Conservation (phyloP, 108 stramenopile genomes). For the Pseudonitzschia multiseries region DNA sequence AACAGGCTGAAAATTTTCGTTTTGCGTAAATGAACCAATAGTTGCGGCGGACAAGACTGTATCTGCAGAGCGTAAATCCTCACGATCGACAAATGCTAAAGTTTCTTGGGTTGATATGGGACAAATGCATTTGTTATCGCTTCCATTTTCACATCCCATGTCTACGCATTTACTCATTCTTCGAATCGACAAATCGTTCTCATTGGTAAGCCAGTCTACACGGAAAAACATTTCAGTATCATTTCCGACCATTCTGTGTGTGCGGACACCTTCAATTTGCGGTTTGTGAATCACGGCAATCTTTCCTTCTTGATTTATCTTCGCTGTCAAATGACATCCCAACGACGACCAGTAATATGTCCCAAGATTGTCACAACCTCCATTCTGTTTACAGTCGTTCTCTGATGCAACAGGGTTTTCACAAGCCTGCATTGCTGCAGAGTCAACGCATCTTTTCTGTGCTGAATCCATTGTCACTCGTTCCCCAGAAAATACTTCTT, state of each 20-base stretch:
- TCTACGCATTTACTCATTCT: neutral
- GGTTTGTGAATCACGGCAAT: slow-evolving; percentile 60
- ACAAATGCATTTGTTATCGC: slow-evolving; percentile 44
- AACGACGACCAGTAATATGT: slow-evolving; percentile 45
- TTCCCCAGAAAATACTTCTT: slow-evolving; percentile 1
- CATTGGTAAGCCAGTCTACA: slow-evolving; percentile 22
- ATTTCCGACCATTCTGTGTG: neutral
- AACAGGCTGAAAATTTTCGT: neutral
- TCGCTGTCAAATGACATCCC: slow-evolving; percentile 46
- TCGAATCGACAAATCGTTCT: neutral
- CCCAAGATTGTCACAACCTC: slow-evolving; percentile 2
- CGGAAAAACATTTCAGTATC: slow-evolving; percentile 43
- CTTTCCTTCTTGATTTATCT: slow-evolving; percentile 57
- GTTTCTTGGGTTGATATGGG: slow-evolving; percentile 38
- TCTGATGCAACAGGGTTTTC: neutral
- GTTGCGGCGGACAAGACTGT: slow-evolving; percentile 23
- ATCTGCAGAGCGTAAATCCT: slow-evolving; percentile 9
- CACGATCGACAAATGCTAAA: slow-evolving; percentile 31
- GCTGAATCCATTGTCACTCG: slow-evolving; percentile 34
- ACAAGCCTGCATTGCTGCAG: slow-evolving; percentile 38
- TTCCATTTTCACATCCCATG: neutral
- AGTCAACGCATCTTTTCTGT: slow-evolving; percentile 38
- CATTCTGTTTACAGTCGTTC: neutral
- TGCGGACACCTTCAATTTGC: slow-evolving; percentile 12
- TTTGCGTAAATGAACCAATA: neutral